Conservation (phyloP, 805 yeast species). For the Yarrowia sp. region DNA sequence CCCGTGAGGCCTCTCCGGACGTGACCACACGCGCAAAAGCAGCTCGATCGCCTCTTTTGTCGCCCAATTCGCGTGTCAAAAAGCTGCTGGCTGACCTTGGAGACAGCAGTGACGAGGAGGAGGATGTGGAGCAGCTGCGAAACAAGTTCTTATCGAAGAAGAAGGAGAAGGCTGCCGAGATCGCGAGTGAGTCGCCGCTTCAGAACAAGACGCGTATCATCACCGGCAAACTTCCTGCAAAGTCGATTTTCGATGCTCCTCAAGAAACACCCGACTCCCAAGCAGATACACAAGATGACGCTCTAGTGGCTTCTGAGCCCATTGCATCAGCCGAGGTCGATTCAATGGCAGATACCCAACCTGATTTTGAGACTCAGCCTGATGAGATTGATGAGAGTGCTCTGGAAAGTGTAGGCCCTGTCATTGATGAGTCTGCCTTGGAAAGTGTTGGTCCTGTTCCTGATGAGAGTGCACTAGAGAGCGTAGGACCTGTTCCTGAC, state of each 20-base stretch:
- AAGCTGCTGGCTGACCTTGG: conserved; percentile 5
- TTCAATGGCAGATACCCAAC: not conserved
- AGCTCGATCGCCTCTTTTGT: conserved; percentile 4
- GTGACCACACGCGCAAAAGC: not conserved
- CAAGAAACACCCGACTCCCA: not conserved
- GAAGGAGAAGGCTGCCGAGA: not conserved
- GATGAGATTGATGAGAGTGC: not conserved
- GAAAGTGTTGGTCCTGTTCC: not conserved
- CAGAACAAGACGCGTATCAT: not conserved
- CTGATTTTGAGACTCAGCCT: not conserved
- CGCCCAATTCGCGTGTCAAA: conserved; percentile 25
- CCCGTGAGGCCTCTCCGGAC: not conserved
- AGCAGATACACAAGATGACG: not conserved
- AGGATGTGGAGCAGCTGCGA: conserved; percentile 17
- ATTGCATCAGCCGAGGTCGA: not conserved
- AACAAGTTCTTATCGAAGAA: conserved; percentile 1
- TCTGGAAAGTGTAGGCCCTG: not conserved
- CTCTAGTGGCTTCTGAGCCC: not conserved
- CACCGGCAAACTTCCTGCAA: not conserved
- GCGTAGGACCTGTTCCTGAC: too few relatives aligned
- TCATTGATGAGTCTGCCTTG: not conserved
- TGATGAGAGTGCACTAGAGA: not conserved
- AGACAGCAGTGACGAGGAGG: conserved; percentile 14
- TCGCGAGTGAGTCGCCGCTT: not conserved
- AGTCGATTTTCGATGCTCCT: not conserved